phyloP scores from a whole-genome alignment of 2,329 filamentous ascomycete species.

The Sarocladiaceae sp. region DNA sequence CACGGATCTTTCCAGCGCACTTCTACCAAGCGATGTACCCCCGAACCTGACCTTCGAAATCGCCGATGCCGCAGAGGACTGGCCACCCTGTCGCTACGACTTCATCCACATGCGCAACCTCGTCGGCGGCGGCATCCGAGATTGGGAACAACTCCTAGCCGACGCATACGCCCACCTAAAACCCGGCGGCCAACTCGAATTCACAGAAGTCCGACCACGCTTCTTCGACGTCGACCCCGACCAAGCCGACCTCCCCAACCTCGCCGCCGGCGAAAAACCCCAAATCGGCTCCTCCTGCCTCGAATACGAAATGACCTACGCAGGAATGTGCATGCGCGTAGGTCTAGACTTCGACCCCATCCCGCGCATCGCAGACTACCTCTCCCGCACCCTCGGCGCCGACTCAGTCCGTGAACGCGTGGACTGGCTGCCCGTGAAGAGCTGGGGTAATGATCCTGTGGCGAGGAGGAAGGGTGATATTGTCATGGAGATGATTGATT shows the following conservation, averaged over 20 bases:
- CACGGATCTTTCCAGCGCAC: constrained; percentile 36
- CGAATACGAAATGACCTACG: constrained; percentile 29
- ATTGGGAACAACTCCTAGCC: constrained; percentile 32
- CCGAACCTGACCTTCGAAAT: constrained; percentile 57
- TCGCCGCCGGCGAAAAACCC: constrained; percentile 13
- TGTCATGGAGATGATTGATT: constrained; percentile 29
- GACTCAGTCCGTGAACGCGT: constrained; percentile 34
- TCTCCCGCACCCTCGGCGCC: constrained; percentile 32
- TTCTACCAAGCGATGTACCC: constrained; percentile 42
- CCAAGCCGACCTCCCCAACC: constrained; percentile 14
- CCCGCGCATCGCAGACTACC: constrained; percentile 27
- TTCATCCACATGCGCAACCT: constrained; percentile 39
- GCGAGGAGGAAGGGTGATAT: constrained; percentile 31
- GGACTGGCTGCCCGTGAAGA: constrained; percentile 36
- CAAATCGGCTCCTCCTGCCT: constrained; percentile 24
- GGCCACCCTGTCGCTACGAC: constrained; percentile 31
- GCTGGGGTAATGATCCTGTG: constrained; percentile 35
- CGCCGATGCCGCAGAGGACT: constrained; percentile 50
- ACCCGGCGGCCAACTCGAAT: constrained; percentile 40
- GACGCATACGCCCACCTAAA: constrained; percentile 35
- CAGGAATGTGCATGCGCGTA: constrained; percentile 20
- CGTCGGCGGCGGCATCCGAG: constrained; percentile 39
- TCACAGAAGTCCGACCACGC: constrained; percentile 35
- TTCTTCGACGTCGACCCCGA: constrained; percentile 32
- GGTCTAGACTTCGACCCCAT: constrained; percentile 37